These are phyloP conservation scores for Camelina hispida DNA, from an alignment of 345 rosid species.

Conservation along the genomic window DNA sequence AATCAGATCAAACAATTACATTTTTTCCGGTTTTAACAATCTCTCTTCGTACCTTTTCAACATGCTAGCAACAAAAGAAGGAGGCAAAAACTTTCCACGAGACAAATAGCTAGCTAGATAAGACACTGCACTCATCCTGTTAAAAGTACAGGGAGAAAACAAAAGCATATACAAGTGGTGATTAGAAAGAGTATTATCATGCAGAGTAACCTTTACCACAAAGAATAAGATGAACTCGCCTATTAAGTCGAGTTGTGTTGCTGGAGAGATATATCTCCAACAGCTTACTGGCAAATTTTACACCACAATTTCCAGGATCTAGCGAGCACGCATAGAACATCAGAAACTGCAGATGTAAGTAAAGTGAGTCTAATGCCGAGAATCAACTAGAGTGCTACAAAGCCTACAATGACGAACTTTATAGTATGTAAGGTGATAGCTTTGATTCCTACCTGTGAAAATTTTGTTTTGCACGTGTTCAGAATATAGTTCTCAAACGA, in stretches of 20 bases:
- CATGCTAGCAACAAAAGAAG: constrained; percentile 49
- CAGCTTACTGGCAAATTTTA: constrained; percentile 58
- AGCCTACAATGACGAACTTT: not conserved
- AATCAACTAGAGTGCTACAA: not conserved
- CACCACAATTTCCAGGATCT: constrained; percentile 78
- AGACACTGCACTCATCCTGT: constrained; percentile 84
- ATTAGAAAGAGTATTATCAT: constrained; percentile 3
- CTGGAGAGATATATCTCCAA: constrained; percentile 52
- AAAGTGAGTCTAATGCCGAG: constrained; percentile 13
- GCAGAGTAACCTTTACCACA: not conserved
- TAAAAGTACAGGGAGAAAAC: not conserved
- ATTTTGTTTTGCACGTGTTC: constrained; percentile 71
- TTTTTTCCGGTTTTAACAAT: not conserved
- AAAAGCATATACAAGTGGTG: constrained; percentile 11
- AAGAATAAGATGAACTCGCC: constrained; percentile 45
- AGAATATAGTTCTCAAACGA: constrained; percentile 63
- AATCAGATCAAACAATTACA: constrained; percentile 4
- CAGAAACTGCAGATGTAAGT: constrained; percentile 62
- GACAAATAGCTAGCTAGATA: constrained; percentile 87
- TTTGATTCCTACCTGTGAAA: constrained; percentile 63
- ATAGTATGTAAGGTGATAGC: not conserved
- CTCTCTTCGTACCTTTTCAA: constrained; percentile 53
- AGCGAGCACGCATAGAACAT: constrained; percentile 79
- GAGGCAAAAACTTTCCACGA: constrained; percentile 67
- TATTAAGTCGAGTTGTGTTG: constrained; percentile 50